Percentiles rank a stretch among this genome's conserved stretches.
These are phyloP conservation scores for Fragilariopsis cylindrus DNA, from an alignment of 108 stramenopile species.

Conservation along the genomic window DNA sequence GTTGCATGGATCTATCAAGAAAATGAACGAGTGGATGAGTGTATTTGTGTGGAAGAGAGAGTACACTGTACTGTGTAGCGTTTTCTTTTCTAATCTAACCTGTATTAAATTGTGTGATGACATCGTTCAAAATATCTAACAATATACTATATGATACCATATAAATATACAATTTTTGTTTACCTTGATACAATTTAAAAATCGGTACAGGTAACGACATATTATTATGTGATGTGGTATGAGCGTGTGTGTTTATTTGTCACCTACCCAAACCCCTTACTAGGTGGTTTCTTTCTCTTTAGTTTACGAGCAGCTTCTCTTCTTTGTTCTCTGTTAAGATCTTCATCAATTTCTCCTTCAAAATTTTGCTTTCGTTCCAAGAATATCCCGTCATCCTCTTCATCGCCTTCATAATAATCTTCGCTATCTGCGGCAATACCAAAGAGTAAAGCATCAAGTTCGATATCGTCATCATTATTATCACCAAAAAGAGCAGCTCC, in stretches of 20 bases:
- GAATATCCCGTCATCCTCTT: constrained; percentile 66
- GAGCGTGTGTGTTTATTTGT: neutral
- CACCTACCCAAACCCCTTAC: constrained; percentile 64
- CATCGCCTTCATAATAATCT: constrained; percentile 57
- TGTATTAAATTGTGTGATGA: too few species aligned
- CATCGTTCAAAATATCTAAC: too few species aligned
- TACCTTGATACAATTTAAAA: too few species aligned
- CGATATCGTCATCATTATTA: constrained; percentile 43
- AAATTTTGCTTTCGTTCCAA: constrained; percentile 54
- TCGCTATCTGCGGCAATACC: constrained; percentile 50
- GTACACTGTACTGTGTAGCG: too few species aligned
- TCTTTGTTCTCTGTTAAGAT: constrained; percentile 78
- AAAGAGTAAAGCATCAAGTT: constrained; percentile 45
- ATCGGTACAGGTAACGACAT: too few species aligned
- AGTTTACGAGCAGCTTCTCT: constrained; percentile 68
- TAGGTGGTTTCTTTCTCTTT: constrained; percentile 64
- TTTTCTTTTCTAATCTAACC: too few species aligned
- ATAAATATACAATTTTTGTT: too few species aligned
- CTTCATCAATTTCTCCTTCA: constrained; percentile 47
- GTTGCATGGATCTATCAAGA: too few species aligned
- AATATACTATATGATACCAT: too few species aligned
- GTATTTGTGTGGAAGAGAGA: too few species aligned
- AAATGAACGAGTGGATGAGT: too few species aligned
- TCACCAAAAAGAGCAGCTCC: constrained; percentile 21
- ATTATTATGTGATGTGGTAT: too few species aligned